Conservation (phyloP, 1,284 basidiomycete species). For the Naganishia sp. region DNA sequence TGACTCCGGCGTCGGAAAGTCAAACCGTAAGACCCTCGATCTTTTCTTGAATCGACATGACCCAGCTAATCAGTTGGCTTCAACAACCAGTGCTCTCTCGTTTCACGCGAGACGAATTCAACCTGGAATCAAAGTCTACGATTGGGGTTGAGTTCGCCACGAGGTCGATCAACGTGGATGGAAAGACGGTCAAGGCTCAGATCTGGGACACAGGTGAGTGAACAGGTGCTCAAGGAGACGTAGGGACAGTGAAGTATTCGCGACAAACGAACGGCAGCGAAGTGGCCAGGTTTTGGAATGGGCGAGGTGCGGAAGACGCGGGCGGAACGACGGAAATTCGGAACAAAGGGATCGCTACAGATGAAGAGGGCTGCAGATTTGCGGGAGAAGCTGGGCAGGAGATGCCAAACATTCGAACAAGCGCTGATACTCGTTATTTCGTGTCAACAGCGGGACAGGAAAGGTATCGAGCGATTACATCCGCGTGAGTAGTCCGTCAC, state of each 20-base stretch:
- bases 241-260: background rate
- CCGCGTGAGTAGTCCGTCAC: constrained; percentile 65
- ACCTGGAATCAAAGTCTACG: constrained; percentile 96
- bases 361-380: background rate
- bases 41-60: background rate
- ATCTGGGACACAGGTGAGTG: constrained; percentile 95
- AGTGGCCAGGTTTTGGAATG: too few relatives aligned
- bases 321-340: too few relatives aligned
- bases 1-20: constrained; percentile 99
- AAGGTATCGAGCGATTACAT: constrained; percentile 97
- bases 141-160: constrained; percentile 99
- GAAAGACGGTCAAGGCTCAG: constrained; percentile 97
- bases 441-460: constrained; percentile 81
- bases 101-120: constrained; percentile 99
- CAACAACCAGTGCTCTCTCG: constrained; percentile 63
- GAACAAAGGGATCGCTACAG: background rate
- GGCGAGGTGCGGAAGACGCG: too few relatives aligned
- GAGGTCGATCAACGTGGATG: constrained; percentile 88
- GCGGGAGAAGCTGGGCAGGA: background rate
- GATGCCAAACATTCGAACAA: too few relatives aligned
- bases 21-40: constrained; percentile 51
- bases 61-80: background rate
- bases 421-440: background rate
- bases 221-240: constrained; percentile 8
- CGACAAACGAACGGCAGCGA: background rate